Evolutionary conservation across 257 asterid genomes (phyloP).

Genomic region (Solanum appendiculatum): DNA sequence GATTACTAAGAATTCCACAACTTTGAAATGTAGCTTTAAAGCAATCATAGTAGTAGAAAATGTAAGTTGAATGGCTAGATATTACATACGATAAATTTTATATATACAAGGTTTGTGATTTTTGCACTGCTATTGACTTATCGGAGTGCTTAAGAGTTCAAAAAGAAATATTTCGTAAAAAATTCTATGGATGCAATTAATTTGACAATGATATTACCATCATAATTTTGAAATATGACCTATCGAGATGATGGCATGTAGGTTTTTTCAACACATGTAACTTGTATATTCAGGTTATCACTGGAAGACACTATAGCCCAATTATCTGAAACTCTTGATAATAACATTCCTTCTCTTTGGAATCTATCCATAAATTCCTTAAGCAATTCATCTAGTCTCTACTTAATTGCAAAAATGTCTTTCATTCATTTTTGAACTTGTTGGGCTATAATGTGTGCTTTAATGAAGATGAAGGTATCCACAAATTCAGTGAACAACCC

Average conservation of each 20-base stretch:
- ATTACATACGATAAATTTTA: background rate
- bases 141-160: too few species aligned
- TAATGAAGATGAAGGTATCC: too few species aligned
- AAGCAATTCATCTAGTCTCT: too few species aligned
- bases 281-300: background rate
- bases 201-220: background rate
- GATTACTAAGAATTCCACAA: background rate
- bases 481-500: too few species aligned
- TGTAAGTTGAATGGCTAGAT: background rate
- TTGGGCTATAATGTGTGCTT: too few species aligned
- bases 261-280: background rate
- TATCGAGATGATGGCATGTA: too few species aligned
- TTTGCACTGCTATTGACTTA: background rate
- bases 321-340: too few species aligned
- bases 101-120: background rate
- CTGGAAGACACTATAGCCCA: too few species aligned
- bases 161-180: background rate
- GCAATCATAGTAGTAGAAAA: background rate
- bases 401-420: too few species aligned
- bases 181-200: background rate
- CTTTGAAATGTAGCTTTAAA: background rate
- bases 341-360: too few species aligned
- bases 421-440: too few species aligned
- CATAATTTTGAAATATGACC: background rate
- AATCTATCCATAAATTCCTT: too few species aligned